phyloP scores from a whole-genome alignment of 345 rosid species.

The Citrus unshiu region DNA sequence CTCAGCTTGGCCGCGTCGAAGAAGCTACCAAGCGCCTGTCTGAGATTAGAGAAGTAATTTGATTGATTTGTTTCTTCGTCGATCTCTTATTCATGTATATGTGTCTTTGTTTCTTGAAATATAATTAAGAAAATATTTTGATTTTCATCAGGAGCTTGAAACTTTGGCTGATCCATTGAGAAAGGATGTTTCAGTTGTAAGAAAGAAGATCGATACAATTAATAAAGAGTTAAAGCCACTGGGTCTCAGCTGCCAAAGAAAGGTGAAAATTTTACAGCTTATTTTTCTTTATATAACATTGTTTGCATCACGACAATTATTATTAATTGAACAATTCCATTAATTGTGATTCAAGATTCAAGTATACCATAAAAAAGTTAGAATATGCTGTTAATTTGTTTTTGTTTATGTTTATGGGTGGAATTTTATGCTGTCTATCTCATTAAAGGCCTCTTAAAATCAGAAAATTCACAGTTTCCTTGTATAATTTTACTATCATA shows the following conservation, averaged over 20 bases:
- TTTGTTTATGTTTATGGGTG: background rate
- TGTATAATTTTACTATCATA: too few relatives aligned
- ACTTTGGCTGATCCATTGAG: conserved; percentile 66
- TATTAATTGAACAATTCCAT: too few relatives aligned
- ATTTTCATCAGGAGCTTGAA: conserved; percentile 53
- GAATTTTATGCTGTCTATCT: background rate
- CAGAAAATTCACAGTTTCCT: background rate
- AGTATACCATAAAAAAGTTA: background rate
- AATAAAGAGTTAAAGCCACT: conserved; percentile 55
- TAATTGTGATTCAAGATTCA: background rate
- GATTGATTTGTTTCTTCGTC: background rate
- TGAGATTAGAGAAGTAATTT: conserved; percentile 79
- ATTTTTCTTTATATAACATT: background rate
- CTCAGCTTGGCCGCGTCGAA: conserved; percentile 69
- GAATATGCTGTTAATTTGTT: background rate
- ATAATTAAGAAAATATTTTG: background rate
- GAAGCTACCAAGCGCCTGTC: conserved; percentile 72
- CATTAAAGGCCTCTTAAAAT: background rate
- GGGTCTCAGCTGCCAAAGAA: conserved; percentile 56
- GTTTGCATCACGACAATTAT: background rate
- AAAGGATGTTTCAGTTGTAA: conserved; percentile 48
- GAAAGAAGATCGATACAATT: conserved; percentile 51
- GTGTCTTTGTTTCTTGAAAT: background rate
- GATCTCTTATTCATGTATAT: too few relatives aligned
- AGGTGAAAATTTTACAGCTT: conserved; percentile 26